These are phyloP conservation scores for Catunica adiposa DNA, from an alignment of 2,329 filamentous ascomycete species.

Conservation along the genomic window DNA sequence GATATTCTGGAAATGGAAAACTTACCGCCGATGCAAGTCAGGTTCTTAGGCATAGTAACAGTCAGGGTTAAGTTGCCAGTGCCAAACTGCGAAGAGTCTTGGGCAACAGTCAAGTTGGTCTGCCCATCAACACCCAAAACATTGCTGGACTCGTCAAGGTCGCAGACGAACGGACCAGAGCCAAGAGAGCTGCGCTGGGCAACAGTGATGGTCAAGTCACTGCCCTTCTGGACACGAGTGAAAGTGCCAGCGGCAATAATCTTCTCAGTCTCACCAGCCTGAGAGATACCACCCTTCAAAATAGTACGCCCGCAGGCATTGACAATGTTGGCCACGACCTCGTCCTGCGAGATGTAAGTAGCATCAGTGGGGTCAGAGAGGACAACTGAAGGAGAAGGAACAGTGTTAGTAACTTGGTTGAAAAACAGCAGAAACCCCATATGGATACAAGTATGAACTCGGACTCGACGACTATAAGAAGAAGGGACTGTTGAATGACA, in stretches of 20 bases:
- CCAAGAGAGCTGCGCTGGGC: slow-evolving; percentile 22
- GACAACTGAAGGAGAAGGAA: not conserved
- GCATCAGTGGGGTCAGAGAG: slow-evolving; percentile 38
- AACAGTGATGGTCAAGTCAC: slow-evolving; percentile 8
- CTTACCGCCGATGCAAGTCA: slow-evolving; percentile 35
- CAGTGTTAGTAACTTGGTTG: not conserved
- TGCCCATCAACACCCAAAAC: slow-evolving; percentile 20
- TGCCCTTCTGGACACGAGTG: slow-evolving; percentile 8
- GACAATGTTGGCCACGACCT: slow-evolving; percentile 35
- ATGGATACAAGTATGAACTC: not conserved
- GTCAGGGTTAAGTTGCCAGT: slow-evolving; percentile 38
- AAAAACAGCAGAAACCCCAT: not conserved
- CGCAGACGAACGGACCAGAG: slow-evolving; percentile 37
- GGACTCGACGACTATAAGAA: not conserved
- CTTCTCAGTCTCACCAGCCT: slow-evolving; percentile 12
- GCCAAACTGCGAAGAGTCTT: slow-evolving; percentile 40
- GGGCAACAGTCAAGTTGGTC: slow-evolving; percentile 41
- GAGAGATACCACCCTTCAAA: slow-evolving; percentile 15
- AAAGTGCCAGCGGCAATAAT: slow-evolving; percentile 12
- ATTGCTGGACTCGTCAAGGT: slow-evolving; percentile 33
- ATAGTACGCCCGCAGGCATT: slow-evolving; percentile 48
- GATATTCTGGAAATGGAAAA: not conserved
- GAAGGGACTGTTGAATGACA: slow-evolving; percentile 30
- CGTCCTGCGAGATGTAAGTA: slow-evolving; percentile 43
- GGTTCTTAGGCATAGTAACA: slow-evolving; percentile 32